Base-by-base conservation (phyloP, 257 asterid species). In the Marsdenia floribunda region DNA sequence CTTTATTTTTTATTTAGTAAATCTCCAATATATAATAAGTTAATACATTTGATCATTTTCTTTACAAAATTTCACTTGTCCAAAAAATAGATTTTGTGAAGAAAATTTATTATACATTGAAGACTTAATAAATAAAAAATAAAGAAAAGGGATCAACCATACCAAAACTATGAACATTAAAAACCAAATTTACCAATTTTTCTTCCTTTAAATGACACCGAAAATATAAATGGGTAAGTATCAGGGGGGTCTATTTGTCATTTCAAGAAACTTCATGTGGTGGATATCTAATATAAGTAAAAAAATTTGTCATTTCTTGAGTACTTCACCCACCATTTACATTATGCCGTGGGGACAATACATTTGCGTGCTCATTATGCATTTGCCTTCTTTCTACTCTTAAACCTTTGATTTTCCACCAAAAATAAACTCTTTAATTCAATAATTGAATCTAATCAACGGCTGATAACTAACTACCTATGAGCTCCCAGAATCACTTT, bases 391-490 rank as follows among this genome's bases (percentile, higher is more conserved):
- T 58, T 50, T 16, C 7, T 5, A 10, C 3, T 55, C 46, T 15
- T 3, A 13, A 18, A 13, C 70, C 33, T 11, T 16, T 44, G 10
- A 11, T 72, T 38, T 38, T 37, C 24, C 21, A 1, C 15, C 21
- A 5, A 7, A 70, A 76, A 11, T 44, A 49, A 11, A 29, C 4
- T 14, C 5, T 6, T 13, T 33, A 13, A 75, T 75, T 29, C 37
- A 42, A 66, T 42, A 46, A 66, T 66, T 66, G 50, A 38, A 7
- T 66, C 71, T 37, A 2, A 33, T 61, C 0, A 29, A 61, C 44
- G 68, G 78, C 46, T 64, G 68, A 53, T 37, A 66, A 50, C 29
- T 75, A 33, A 15, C 70, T 59, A 58, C 37, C 21, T 50, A 16
- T n/a, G 49, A 37, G 58, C 13, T 46, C 38, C 46, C 13, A 14